These are phyloP conservation scores for Jamesozyma jinghongensis DNA, from an alignment of 805 yeast genomes.

Conservation along the genomic window DNA sequence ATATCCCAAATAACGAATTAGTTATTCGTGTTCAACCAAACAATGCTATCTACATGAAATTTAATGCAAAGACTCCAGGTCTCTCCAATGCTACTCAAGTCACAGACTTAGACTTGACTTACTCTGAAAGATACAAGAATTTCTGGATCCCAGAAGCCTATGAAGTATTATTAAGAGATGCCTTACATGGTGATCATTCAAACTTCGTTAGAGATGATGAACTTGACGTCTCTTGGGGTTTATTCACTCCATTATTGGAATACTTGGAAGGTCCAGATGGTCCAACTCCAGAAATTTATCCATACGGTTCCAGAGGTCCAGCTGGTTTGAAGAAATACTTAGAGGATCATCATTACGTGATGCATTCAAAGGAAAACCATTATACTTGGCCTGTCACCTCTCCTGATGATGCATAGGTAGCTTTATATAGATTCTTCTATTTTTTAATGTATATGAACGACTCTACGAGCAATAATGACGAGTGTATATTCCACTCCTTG, in stretches of 20 bases:
- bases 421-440: neutral
- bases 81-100: constrained; percentile 70
- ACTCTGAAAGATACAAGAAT: constrained; percentile 69
- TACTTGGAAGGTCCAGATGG: constrained; percentile 63
- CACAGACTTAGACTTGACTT: constrained; percentile 86
- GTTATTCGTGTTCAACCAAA: constrained; percentile 91
- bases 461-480: neutral
- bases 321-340: constrained; percentile 50
- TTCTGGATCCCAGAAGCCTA: constrained; percentile 97
- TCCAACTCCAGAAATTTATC: constrained; percentile 58
- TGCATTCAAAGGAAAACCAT: constrained; percentile 43
- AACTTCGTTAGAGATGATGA: constrained; percentile 98
- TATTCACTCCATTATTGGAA: constrained; percentile 86
- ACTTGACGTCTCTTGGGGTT: constrained; percentile 83
- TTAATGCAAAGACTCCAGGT: constrained; percentile 93
- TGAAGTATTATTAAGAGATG: constrained; percentile 89
- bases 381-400: constrained; percentile 91
- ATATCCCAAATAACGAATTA: constrained; percentile 83
- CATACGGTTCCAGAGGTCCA: constrained; percentile 93
- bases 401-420: constrained; percentile 20
- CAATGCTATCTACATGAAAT: constrained; percentile 87
- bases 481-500: neutral
- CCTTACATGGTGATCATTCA: constrained; percentile 85
- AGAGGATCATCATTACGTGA: constrained; percentile 61
- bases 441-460: neutral